These are phyloP conservation scores for Lagenaria siceraria DNA, from an alignment of 306 rosid species.

Conservation along the genomic window DNA sequence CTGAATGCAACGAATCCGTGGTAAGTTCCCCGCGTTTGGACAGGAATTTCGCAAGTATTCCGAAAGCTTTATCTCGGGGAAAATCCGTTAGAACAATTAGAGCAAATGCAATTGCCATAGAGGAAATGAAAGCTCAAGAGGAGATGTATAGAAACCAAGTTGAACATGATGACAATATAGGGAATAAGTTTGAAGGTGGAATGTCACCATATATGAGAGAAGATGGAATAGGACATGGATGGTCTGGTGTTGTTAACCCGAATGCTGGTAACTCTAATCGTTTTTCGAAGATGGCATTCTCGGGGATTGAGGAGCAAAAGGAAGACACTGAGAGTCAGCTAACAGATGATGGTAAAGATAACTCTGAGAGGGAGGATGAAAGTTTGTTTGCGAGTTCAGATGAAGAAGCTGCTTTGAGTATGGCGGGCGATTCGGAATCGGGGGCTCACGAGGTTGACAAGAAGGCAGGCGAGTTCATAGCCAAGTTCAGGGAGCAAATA, in stretches of 20 bases:
- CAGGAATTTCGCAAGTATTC: constrained; percentile 17
- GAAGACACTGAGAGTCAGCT: constrained; percentile 22
- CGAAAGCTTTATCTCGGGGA: constrained; percentile 41
- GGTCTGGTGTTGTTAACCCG: constrained; percentile 16
- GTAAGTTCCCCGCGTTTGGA: constrained; percentile 18
- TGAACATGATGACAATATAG: constrained; percentile 27
- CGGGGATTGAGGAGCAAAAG: constrained; percentile 13
- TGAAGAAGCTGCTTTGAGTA: constrained; percentile 29
- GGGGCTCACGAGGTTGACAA: constrained; percentile 78
- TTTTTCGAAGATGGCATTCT: constrained; percentile 20
- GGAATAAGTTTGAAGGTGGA: constrained; percentile 24
- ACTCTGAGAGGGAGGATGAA: constrained; percentile 25
- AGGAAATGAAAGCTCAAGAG: constrained; percentile 24
- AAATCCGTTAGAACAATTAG: constrained; percentile 84
- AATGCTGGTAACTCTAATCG: constrained; percentile 11
- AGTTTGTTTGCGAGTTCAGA: constrained; percentile 28
- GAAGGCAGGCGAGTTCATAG: constrained; percentile 94
- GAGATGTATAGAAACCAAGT: constrained; percentile 24
- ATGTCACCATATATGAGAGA: constrained; percentile 17
- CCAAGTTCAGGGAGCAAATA: constrained; percentile 81
- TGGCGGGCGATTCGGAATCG: constrained; percentile 22
- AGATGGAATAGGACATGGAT: constrained; percentile 28
- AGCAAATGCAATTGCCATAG: constrained; percentile 23
- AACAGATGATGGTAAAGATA: constrained; percentile 13
- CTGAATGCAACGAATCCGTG: constrained; percentile 18